Evolutionary conservation across 1,284 basidiomycete genomes (phyloP), one percentile per base, ranked within the genome.

Genomic region (Polyporus tsugae): DNA sequence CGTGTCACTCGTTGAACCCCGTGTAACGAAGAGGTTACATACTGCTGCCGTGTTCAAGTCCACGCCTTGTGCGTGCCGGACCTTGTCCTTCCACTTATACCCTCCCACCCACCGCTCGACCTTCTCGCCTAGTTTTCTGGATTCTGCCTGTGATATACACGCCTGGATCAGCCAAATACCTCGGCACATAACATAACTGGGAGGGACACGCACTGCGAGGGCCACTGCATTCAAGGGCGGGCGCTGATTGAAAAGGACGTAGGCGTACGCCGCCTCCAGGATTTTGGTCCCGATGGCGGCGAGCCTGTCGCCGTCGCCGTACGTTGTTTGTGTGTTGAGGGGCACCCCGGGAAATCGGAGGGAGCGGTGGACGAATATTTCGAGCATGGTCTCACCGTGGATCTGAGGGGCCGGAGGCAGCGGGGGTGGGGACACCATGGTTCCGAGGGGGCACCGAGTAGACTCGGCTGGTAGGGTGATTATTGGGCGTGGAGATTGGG

Each of bases 291-390:
- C 91, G 41, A 93, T 80, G 29, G 81, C 78, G 44, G 85, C 79
- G 62, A 93, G 78, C 64, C 90, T 82, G 74, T 87, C 86, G 71
- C 87, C 89, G 76, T 91, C 89, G 69, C 82, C 83, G 74, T 84
- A 86, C 64, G 76, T 74, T 17, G 75, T 75, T 44, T 84, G 82
- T 39, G 82, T 81, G 62, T 78, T 75, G 38, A 76, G 78, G 39
- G 80, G 80, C 29, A 79, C 80, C 42, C 79, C 80, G 44, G 81
- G 78, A 57, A 84, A 83, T 58, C 86, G 82, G 63, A 93, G 81
- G 35, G 91, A 91, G 70, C 80, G 83, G 75, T 93, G 91, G 9
- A 89, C 91, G 75, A 86, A 91, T 59, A 91, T 87, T 72, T 90
- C 86, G 65, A 93, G 83, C 72, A 88, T 80, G 53, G 88, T 78